Conservation (phyloP, 768 basidiomycete genomes). For the Boletellus emodensis region DNA sequence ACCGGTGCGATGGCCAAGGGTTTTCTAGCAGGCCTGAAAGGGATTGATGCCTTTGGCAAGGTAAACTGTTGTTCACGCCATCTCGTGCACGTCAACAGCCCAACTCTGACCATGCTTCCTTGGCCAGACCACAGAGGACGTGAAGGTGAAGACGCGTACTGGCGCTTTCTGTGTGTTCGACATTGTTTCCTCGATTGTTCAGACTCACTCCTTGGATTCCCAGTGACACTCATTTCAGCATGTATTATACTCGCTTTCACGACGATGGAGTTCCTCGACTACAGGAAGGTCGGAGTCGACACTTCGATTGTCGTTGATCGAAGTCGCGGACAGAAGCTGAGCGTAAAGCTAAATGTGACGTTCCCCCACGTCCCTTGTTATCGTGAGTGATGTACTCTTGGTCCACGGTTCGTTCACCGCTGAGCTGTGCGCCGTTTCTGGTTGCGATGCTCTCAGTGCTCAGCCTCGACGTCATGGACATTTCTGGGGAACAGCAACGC, state of each 20-base stretch:
- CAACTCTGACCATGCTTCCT: slow-evolving; percentile 7
- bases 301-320: slow-evolving; percentile 94
- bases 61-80: slow-evolving; percentile 39
- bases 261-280: slow-evolving; percentile 94
- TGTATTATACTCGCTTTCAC: slow-evolving; percentile 91
- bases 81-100: slow-evolving; percentile 4
- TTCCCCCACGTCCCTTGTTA: slow-evolving; percentile 98
- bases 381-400: slow-evolving; percentile 51
- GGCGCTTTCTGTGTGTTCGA: slow-evolving; percentile 77
- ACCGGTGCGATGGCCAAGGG: slow-evolving; percentile 66
- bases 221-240: slow-evolving; percentile 89
- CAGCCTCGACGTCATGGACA: slow-evolving; percentile 96
- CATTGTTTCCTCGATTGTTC: not conserved
- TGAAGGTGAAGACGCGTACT: slow-evolving; percentile 96
- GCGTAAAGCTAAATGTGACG: slow-evolving; percentile 86
- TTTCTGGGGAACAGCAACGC: slow-evolving; percentile 91
- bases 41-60: slow-evolving; percentile 99
- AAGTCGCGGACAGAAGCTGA: slow-evolving; percentile 91
- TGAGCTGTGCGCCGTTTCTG: not conserved
- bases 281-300: slow-evolving; percentile 79
- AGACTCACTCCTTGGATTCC: slow-evolving; percentile 5
- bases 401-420: not conserved
- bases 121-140: slow-evolving; percentile 92
- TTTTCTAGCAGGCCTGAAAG: slow-evolving; percentile 72
- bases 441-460: slow-evolving; percentile 56